Evolutionary conservation across 1,284 basidiomycete species (phyloP).

Genomic region (Heterobasidion irregulare): DNA sequence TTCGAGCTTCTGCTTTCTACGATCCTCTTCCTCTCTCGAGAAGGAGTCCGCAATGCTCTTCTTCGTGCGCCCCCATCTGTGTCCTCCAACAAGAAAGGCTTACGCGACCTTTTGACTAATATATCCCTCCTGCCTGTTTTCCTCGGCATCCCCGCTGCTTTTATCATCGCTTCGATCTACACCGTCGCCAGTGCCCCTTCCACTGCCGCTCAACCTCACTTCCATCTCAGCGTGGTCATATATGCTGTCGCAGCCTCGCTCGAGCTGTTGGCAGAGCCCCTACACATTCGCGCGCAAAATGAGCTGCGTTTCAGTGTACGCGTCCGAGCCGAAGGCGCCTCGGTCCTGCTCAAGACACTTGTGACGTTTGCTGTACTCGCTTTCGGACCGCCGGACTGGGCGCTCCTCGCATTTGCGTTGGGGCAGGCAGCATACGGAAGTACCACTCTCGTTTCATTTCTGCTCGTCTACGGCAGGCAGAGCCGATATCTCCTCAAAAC

Average conservation of each 20-base stretch:
- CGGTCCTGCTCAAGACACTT: conserved; percentile 68
- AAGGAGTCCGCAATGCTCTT: conserved; percentile 83
- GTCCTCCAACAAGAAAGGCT: not conserved
- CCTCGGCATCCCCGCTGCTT: conserved; percentile 22
- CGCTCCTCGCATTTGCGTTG: conserved; percentile 74
- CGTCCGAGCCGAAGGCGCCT: conserved; percentile 77
- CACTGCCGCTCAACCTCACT: conserved; percentile 48
- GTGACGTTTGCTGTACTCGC: conserved; percentile 61
- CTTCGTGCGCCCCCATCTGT: conserved; percentile 26
- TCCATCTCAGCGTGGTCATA: conserved; percentile 51
- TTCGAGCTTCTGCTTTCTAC: conserved; percentile 84
- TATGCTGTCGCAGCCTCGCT: conserved; percentile 70
- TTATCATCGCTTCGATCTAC: conserved; percentile 20
- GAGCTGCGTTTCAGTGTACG: conserved; percentile 58
- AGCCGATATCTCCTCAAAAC: conserved; percentile 15
- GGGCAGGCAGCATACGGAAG: conserved; percentile 71
- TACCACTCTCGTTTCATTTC: conserved; percentile 24
- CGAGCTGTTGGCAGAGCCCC: conserved; percentile 79
- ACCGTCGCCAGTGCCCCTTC: conserved; percentile 15
- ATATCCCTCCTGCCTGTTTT: conserved; percentile 23
- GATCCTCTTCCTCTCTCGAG: conserved; percentile 86
- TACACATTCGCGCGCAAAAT: conserved; percentile 75
- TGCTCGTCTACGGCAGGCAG: conserved; percentile 16
- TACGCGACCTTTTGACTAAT: conserved; percentile 16
- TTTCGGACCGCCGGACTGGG: conserved; percentile 37